Evolutionary conservation across 2,329 filamentous ascomycete genomes (phyloP), one percentile per base, ranked within the genome.

Genomic region (Aspergillus ustus): DNA sequence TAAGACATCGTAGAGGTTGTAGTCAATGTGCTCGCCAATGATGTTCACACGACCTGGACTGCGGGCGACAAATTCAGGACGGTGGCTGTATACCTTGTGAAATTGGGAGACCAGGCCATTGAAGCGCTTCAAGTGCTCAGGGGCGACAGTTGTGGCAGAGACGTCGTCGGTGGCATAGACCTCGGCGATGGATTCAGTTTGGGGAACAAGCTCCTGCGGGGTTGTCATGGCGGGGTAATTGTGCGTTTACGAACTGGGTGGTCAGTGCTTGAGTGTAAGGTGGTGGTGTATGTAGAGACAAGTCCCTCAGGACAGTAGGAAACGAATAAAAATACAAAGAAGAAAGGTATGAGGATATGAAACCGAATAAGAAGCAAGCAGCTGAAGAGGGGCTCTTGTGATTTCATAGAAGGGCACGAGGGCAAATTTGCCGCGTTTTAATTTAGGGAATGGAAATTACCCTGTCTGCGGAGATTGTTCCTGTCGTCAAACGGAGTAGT

Each of bases 11-110:
- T 98, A 99, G 20, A 99, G 87, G 15, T 92, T 97, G 81, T 99
- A 99, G 82, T 99, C 95, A 72, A 99, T 97, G 81, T 99, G 95
- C 84, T 99, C 95, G 77, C 95, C 95, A 75, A 99, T 97, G 73
- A 99, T 95, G 81, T 98, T 98, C 68, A 99, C 95, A 68, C 95
- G 87, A 63, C 95, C 95, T 1, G 95, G 95, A 59, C 93, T 97
- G 65, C 95, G 89, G 9, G 94, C 87, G 20, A 98, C 87, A 72
- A 97, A 97, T 62, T 91, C 85, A 44, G 93, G 88, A 17, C 84
- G 80, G 55, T 87, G 84, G 68, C 87, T 89, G 78, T 94, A 96
- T 46, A 80, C 81, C 61, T 84, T 78, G 67, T 88, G 82, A 79
- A 98, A 98, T 67, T 84, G 84, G 55, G 85, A 80, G 46, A 94